Evolutionary conservation across 2,329 filamentous ascomycete species (phyloP), one percentile per base, ranked within the genome.

Genomic region (Zymoseptoria ardabiliae): DNA sequence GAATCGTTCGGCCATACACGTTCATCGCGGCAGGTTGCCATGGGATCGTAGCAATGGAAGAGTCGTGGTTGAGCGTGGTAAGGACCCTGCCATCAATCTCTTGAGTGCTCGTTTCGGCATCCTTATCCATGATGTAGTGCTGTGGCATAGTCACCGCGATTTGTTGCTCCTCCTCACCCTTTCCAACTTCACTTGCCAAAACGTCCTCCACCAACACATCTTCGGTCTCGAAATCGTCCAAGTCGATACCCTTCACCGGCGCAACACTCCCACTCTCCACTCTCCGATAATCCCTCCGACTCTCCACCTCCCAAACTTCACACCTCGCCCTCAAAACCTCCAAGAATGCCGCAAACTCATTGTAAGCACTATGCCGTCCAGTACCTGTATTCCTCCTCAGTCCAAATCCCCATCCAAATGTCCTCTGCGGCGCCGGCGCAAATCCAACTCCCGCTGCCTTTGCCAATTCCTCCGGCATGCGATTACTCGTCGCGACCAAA

Each of bases 301-400:
- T 86, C 65, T 90, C 87, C 82, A 93, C 91, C 70, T 92, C 87
- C 88, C 88, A 92, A 54, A 92, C 85, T 67, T 93, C 89, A 69
- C 90, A 93, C 57, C 89, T 80, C 9, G 88, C 86, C 70, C 88
- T 89, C 41, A 93, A 71, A 0, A 93, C 85, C 50, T 91, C 86
- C 9, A 93, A 76, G 63, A 94, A 93, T 2, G 81, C 81, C 2
- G 86, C 83, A 76, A 92, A 93, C 69, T 93, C 89, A 57, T 87
- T 88, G 52, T 82, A 82, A 48, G 82, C 77, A 1, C 82, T 81
- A 66, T 81, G 85, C 49, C 86, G 71, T 53, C 82, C 61, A 80
- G 6, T 82, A 78, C 58, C 71, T 76, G 25, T 70, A 58, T 62
- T 66, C 61, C 63, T 70, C n/a, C 68, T 58, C 8, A 67, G 28